Base-by-base conservation (phyloP, 2,329 filamentous ascomycete genomes). In the Exophiala bonariae region DNA sequence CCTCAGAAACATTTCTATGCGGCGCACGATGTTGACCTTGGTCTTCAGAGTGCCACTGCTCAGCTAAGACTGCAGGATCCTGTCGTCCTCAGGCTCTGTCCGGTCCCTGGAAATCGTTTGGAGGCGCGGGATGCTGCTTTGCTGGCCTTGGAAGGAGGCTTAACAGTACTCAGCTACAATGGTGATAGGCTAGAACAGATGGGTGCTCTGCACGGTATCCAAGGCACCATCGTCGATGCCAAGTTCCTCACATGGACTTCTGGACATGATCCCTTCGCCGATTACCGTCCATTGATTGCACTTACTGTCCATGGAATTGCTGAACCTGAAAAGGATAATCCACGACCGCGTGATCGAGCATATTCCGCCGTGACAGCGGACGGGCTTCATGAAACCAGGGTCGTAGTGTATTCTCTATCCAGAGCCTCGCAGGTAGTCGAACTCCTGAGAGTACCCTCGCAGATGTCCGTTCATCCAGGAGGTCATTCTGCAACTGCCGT, bases 371-470 rank as follows among this genome's bases (percentile, higher is more conserved):
- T 34, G 1, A 32, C 17, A 11, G 16, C 40, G 77, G 78, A 44
- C 6, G n/a, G 28, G 10, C n/a, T 35, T 37, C 95, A 92, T 61
- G 90, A 95, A 66, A 96, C 91, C 0, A 85, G 86, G 0, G 89
- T 96, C 4, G 89, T 96, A 58, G 74, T 97, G 0, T 95, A 92
- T 66, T 96, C 91, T 1, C 72, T 97, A 50, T 82, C 80, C 58
- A 87, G 84, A n/a, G 84, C 83, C 59, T 77, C 80, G 52, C 80
- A 81, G 45, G 69, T 96, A 44, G 80, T 84, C 19, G 86, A 87
- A 1, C 73, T 97, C 7, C 83, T 95, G 50, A 80, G 83, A 59
- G 83, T 85, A 79, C 87, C 40, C 75, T 81, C 63, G 14, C 11
- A 18, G 11, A n/a, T 34, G 14, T 20, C 28, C 10, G 22, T 32